phyloP scores from a whole-genome alignment of 169 alveolate genomes.

The Eimeria sp. region DNA sequence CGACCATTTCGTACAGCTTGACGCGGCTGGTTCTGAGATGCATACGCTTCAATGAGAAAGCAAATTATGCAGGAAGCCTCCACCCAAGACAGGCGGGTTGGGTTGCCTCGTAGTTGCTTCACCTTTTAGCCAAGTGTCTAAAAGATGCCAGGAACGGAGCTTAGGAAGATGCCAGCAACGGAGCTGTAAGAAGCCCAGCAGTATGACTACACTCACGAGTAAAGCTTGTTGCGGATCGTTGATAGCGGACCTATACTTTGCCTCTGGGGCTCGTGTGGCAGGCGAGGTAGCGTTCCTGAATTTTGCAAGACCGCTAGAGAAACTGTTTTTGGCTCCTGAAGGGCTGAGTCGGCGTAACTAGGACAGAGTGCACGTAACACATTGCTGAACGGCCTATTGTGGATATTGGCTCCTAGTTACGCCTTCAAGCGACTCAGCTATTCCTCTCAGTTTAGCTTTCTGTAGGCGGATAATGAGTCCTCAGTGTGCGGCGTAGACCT shows the following conservation, averaged over 20 bases:
- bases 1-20: conserved; percentile 64
- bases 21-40: conserved; percentile 56
- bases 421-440: background rate
- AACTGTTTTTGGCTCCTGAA: background rate
- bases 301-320: too few species aligned
- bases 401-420: background rate
- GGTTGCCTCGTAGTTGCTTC: background rate
- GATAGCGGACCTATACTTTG: conserved; percentile 53
- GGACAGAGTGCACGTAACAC: background rate
- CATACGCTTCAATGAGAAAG: background rate
- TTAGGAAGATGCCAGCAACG: background rate
- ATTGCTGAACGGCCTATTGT: background rate
- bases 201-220: conserved; percentile 10
- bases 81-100: too few species aligned
- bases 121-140: background rate
- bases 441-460: background rate
- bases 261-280: conserved; percentile 69
- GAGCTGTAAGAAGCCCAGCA: background rate
- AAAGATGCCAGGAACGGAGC: background rate
- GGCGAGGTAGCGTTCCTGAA: conserved; percentile 50
- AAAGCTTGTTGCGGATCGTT: conserved; percentile 11
- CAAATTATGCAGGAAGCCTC: background rate
- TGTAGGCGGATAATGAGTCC: background rate
- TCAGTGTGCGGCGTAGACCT: background rate
- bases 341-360: background rate